Evolutionary conservation across 345 rosid species (phyloP).

Genomic region (Raphanus sativus): DNA sequence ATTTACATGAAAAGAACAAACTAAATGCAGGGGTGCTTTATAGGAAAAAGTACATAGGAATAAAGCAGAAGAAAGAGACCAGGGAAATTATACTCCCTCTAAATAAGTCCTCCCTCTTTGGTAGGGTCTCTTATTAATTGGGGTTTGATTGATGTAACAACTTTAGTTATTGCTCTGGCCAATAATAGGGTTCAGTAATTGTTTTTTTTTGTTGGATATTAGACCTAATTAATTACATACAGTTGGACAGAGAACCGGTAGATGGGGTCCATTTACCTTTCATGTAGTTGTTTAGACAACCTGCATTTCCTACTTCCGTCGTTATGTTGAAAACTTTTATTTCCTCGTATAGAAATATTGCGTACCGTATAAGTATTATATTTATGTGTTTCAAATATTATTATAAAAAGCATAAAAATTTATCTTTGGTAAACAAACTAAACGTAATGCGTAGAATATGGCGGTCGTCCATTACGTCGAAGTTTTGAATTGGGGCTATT

Average conservation of each 20-base stretch:
- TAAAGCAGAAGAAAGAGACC: not conserved
- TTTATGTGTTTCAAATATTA: not conserved
- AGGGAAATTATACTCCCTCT: not conserved
- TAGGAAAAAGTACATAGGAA: not conserved
- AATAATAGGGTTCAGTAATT: not conserved
- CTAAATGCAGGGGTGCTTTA: not conserved
- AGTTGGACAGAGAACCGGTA: not conserved
- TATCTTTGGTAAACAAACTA: not conserved
- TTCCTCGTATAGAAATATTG: not conserved
- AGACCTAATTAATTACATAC: not conserved
- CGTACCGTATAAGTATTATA: conserved; percentile 1
- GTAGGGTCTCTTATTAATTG: not conserved
- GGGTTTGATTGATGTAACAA: not conserved
- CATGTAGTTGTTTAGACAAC: conserved; percentile 45
- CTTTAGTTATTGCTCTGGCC: not conserved
- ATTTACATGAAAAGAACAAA: not conserved
- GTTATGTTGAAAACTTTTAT: not conserved
- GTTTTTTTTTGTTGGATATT: not conserved
- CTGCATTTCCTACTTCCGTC: conserved; percentile 50
- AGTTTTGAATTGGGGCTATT: not conserved
- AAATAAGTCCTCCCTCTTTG: not conserved
- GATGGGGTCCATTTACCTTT: not conserved
- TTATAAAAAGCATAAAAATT: not conserved
- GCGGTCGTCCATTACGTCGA: not conserved
- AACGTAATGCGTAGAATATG: not conserved